Evolutionary conservation across 352 stramenopile species (phyloP), one percentile per base, ranked within the genome.

Genomic region (Globisporangium nagaii): DNA sequence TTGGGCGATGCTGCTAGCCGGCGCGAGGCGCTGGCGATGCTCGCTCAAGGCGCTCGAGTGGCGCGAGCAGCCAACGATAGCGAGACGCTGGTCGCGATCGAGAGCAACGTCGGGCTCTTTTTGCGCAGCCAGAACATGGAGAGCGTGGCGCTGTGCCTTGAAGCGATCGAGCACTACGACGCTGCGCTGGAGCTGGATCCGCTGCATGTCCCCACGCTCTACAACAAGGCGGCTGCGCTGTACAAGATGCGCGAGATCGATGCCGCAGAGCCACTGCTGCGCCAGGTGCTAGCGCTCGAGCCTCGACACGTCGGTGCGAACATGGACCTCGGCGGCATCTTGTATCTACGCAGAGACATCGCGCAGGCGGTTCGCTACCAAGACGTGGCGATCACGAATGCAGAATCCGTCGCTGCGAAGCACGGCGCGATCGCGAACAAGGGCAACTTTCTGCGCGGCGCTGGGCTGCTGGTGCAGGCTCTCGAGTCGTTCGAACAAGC

Each of bases 81-180:
- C 7, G 56, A 68, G 3, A 82, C 67, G 9, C 45, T 74, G 19
- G 75, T 58, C 1, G 67, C 73, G 4, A 85, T 87, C 39, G 67
- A 76, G 53, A 93, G 86, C 55, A 94, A 95, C 61, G 68, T 95
- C 8, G 85, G 85, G 13, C 76, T 75, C 34, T 45, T 90, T 10
- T 31, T 68, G 11, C 75, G 84, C 2, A 49, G 61, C 11, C 17
- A 51, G 7, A 52, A 70, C 5, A 67, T 49, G 25, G 56, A 46
- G 22, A 83, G 74, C 48, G 53, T 86, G 13, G 44, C 53, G 6
- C 53, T 70, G n/a, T 70, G 56, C 19, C 51, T 85, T 10, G 40
- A 75, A 30, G 77, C 83, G 20, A 82, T 93, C 19, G 27, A 59
- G 12, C 70, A 84, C 58, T 93, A 81, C 60, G 73, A 93, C 19